Percentiles rank a stretch among this genome's conserved stretches.
Evolutionary conservation across 2,329 filamentous ascomycete genomes (phyloP).

Genomic region (Fusarium verticillioides): DNA sequence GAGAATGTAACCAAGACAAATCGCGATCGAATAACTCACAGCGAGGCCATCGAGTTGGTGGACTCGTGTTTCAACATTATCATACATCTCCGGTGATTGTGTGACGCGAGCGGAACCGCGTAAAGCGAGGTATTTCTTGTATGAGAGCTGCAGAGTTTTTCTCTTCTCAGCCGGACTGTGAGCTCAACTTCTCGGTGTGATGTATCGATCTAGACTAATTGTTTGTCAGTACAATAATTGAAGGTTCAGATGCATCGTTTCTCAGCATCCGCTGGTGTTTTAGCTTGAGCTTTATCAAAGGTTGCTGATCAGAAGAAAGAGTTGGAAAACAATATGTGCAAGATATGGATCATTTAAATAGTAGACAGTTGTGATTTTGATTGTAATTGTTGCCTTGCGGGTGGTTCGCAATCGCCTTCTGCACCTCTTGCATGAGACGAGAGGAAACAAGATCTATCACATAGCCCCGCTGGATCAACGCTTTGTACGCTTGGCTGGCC

Average conservation of each 20-base stretch:
- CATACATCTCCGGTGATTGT: background rate
- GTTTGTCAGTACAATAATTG: background rate
- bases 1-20: slow-evolving; percentile 21
- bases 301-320: background rate
- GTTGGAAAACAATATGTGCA: background rate
- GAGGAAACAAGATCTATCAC: slow-evolving; percentile 25
- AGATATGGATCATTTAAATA: slow-evolving; percentile 32
- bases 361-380: slow-evolving; percentile 11
- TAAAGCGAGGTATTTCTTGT: background rate
- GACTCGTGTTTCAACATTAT: background rate
- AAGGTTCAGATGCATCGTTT: too few species aligned
- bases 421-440: slow-evolving; percentile 33
- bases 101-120: background rate
- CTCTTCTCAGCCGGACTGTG: background rate
- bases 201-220: background rate
- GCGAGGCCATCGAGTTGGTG: slow-evolving; percentile 5
- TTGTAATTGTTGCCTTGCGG: slow-evolving; percentile 32
- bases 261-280: background rate
- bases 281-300: background rate
- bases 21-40: slow-evolving; percentile 6
- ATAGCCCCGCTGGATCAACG: slow-evolving; percentile 23
- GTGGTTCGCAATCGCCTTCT: slow-evolving; percentile 36
- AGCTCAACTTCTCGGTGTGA: background rate
- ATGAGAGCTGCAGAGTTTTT: background rate
- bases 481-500: slow-evolving; percentile 48